phyloP scores from a whole-genome alignment of 768 basidiomycete genomes.

The Termitomyces sp. region DNA sequence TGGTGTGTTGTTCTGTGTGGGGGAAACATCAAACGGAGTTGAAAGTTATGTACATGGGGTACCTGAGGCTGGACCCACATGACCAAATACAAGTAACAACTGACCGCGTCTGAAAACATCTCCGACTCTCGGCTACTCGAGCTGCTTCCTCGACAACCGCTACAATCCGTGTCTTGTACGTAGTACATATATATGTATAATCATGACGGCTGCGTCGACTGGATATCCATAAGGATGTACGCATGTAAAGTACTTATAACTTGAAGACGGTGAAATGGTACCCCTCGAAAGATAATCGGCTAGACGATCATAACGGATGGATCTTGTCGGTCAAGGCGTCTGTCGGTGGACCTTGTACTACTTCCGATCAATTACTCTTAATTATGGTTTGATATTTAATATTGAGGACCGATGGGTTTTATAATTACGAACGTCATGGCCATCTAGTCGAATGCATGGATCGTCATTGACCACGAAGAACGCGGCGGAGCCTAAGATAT shows the following conservation, averaged over 20 bases:
- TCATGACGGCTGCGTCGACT: background rate
- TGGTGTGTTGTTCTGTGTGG: constrained; percentile 1
- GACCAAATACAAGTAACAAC: background rate
- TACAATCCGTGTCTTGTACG: background rate
- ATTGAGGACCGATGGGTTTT: background rate
- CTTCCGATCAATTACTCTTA: background rate
- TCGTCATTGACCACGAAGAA: background rate
- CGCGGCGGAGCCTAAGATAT: background rate
- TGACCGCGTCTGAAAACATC: background rate
- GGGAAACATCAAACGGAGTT: background rate
- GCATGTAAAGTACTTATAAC: background rate
- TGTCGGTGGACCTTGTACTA: background rate
- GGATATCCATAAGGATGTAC: background rate
- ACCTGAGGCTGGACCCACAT: constrained; percentile 4
- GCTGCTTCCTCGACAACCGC: background rate
- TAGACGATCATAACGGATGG: background rate
- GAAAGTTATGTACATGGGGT: background rate
- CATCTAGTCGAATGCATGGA: background rate
- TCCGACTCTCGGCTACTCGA: background rate
- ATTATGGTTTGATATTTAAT: background rate
- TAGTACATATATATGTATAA: too few species aligned
- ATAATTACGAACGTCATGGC: background rate
- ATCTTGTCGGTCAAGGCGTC: background rate
- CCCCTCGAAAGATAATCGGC: background rate
- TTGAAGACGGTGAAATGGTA: background rate